Evolutionary conservation across 2,329 filamentous ascomycete genomes (phyloP), one percentile per base, ranked within the genome.

Genomic region (Fusarium napiforme): DNA sequence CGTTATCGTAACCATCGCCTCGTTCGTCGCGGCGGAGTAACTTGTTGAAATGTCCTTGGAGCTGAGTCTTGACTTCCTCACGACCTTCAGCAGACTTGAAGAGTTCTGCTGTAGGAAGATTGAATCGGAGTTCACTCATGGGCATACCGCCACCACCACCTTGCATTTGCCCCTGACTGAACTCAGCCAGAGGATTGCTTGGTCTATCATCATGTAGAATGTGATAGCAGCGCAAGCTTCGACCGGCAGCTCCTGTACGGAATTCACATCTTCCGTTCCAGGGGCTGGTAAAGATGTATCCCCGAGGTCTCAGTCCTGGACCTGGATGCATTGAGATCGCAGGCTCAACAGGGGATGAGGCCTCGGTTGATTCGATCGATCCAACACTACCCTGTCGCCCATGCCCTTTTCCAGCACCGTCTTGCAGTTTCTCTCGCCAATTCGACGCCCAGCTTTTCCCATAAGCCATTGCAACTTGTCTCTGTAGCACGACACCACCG

Each of bases 181-280:
- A 82, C 7, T 80, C 80, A 1, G 85, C 83, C 3, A 87, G 80
- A 3, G 86, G 84, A 65, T 88, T 88, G 70, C 83, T 84, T 6
- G 81, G 77, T 37, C 65, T 68, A 10, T 78, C 80, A 9, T 85
- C 84, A 34, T 88, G 87, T 4, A 95, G 85, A n/a, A 89, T 84
- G 80, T 97, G 94, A 63, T 90, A 91, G 82, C 93, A 95, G 80
- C 90, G 91, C 19, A 97, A 83, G 62, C 89, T 92, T 58, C 92
- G 91, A 5, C 96, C 95, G 47, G 89, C 92, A 63, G 90, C 87
- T 42, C 93, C 92, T 0, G 95, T 96, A 21, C 89, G 87, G 81
- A 98, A 98, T 69, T 95, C 93, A 83, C 96, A 98, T 46, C 89
- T 88, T 21, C 94, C 93, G 69, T 94, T 91, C 96, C 96, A 98